These are phyloP conservation scores for Podaxis sp. DNA, from an alignment of 768 basidiomycete species.

Conservation along the genomic window DNA sequence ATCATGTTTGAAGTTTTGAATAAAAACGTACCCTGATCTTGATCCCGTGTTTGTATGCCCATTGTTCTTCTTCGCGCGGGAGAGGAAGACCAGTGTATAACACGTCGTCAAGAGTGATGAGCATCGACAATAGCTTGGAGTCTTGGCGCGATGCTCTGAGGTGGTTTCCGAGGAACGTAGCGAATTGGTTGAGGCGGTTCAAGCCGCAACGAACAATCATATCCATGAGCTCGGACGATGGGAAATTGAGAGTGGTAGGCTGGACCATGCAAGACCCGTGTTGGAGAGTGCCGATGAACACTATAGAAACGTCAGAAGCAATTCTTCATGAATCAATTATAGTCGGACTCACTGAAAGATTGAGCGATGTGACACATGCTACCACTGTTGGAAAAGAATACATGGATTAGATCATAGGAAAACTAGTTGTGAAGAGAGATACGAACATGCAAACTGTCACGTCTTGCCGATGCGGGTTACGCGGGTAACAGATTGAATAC, in stretches of 20 bases:
- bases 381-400: conserved; percentile 44
- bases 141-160: conserved; percentile 56
- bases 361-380: conserved; percentile 84
- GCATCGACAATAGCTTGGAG: conserved; percentile 53
- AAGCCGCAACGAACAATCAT: conserved; percentile 67
- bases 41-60: conserved; percentile 61
- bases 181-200: conserved; percentile 75
- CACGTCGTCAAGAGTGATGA: conserved; percentile 57
- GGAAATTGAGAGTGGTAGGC: conserved; percentile 60
- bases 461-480: conserved; percentile 50
- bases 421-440: conserved; percentile 14
- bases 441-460: conserved; percentile 72
- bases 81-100: conserved; percentile 64
- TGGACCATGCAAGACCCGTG: conserved; percentile 72
- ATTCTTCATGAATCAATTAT: conserved; percentile 19
- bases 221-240: conserved; percentile 62
- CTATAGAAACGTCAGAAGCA: conserved; percentile 31
- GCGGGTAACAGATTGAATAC: conserved; percentile 43
- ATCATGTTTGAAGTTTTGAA: conserved; percentile 12
- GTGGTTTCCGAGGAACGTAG: conserved; percentile 61
- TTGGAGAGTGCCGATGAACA: conserved; percentile 69
- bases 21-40: conserved; percentile 50
- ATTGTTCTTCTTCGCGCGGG: conserved; percentile 64
- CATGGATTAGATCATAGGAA: conserved; percentile 28
- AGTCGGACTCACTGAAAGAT: conserved; percentile 56